Percentiles rank a stretch among this genome's conserved stretches.
phyloP scores from a whole-genome alignment of 805 yeast genomes.

The Dipodascopsis tothii region DNA sequence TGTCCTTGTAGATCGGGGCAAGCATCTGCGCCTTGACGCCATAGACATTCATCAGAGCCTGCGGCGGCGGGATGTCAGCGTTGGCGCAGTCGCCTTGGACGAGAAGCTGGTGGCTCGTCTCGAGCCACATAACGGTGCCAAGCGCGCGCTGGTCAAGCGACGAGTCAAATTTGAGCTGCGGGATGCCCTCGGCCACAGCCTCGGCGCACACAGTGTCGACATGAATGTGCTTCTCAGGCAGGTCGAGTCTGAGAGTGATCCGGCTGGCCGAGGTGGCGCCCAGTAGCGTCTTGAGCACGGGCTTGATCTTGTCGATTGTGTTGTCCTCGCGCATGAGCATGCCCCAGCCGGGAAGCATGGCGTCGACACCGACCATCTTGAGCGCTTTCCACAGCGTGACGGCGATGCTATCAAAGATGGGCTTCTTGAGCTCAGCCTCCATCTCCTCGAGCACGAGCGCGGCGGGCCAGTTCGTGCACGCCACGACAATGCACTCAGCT shows the following conservation, averaged over 20 bases:
- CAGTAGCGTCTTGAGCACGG: constrained; percentile 1
- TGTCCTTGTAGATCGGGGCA: constrained; percentile 4
- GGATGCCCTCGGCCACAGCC: constrained; percentile 7
- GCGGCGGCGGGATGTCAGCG: constrained; percentile 7
- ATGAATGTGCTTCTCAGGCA: constrained; percentile 9
- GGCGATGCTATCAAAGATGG: constrained; percentile 8
- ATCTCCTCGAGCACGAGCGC: constrained; percentile 11
- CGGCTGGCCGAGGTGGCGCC: constrained; percentile 2
- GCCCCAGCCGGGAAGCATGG: constrained; percentile 11
- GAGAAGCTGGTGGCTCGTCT: constrained; percentile 6
- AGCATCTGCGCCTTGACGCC: constrained; percentile 16
- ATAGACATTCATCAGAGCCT: constrained; percentile 9
- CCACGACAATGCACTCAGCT: constrained; percentile 12
- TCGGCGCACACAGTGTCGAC: constrained; percentile 11
- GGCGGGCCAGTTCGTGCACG: constrained; percentile 16
- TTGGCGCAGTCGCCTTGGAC: constrained; percentile 10
- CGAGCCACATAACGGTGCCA: constrained; percentile 11
- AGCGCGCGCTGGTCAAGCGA: constrained; percentile 13
- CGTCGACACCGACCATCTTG: constrained; percentile 8
- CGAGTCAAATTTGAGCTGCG: constrained; percentile 6
- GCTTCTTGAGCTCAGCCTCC: constrained; percentile 14
- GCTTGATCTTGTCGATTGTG: constrained; percentile 2
- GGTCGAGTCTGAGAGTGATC: constrained; percentile 8
- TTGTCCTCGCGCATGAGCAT: constrained; percentile 9
- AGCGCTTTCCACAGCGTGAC: constrained; percentile 14